Base-by-base conservation (phyloP, 768 basidiomycete species). In the Lentinula guzmanii region DNA sequence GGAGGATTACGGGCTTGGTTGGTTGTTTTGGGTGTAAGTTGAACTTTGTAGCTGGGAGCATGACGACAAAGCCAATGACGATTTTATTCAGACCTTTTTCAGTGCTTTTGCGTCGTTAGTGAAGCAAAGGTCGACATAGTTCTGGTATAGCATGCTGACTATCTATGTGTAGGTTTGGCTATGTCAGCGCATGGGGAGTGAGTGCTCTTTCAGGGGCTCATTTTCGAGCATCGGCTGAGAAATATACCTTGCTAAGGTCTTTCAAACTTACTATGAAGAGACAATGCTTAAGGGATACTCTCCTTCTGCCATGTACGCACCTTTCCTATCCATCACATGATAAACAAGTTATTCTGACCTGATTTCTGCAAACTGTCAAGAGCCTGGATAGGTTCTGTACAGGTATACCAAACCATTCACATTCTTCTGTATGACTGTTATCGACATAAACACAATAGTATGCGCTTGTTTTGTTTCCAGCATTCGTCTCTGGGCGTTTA, bases 331-430 rank as follows among this genome's bases (percentile, higher is more conserved):
- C 24, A 28, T 21, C 10, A n/a, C 13, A 8, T n/a, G 8, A 39
- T 28, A 28, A 28, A 28, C 28, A 54, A 24, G 8, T 16, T 24
- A n/a, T 45, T 58, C 42, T 21, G 3, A 58, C 41, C 28, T 28
- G 28, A 28, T 28, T 28, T 28, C 28, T 43, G 21, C 7, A 4
- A 6, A n/a, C 13, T 33, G 10, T n/a, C 16, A 58, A 83, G 82
- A 34, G 78, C 82, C 46, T 84, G 82, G 83, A 84, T 84, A n/a
- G 82, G 83, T 21, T 84, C 83, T 5, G 62, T 77, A 28, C 82
- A 84, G 71, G 82, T 79, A 62, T 50, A 3, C 15, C 4, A n/a
- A 7, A 15, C 16, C 28, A 16, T 3, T 8, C 31, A 8, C 24
- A 37, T 24, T 16, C 13, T 15, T 15, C 15, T n/a, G 1, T 31